A percentile compares a stretch with the other conserved stretches of the same genome.
Conservation (phyloP, 2,329 filamentous ascomycete species). For the Aspergillus fumigatus region DNA sequence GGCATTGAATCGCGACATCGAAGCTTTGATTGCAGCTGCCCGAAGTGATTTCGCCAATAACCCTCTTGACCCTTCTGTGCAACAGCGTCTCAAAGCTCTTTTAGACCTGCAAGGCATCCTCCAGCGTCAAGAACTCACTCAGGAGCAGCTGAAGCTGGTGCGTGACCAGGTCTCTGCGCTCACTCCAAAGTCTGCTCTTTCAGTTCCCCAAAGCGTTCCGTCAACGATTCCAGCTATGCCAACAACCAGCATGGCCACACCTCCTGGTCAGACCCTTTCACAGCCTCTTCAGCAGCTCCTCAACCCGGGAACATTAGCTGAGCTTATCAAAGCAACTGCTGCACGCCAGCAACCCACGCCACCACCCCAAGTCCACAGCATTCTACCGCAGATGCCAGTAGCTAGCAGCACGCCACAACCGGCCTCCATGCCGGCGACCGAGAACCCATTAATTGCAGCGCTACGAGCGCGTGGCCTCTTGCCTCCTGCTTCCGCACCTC, state of each 20-base stretch:
- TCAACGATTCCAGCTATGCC: conserved; percentile 17
- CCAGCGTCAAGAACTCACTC: conserved; percentile 70
- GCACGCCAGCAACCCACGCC: conserved; percentile 37
- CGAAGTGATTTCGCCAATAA: conserved; percentile 71
- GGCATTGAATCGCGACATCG: conserved; percentile 76
- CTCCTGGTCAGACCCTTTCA: conserved; percentile 31
- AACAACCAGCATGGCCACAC: conserved; percentile 43
- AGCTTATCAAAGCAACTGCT: conserved; percentile 42
- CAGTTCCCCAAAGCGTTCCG: conserved; percentile 13
- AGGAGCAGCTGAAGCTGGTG: conserved; percentile 77
- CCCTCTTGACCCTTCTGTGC: conserved; percentile 69
- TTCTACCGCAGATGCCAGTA: conserved; percentile 53
- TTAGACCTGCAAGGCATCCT: conserved; percentile 79
- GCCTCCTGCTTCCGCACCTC: conserved; percentile 42
- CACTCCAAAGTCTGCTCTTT: conserved; percentile 40
- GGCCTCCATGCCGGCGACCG: conserved; percentile 40
- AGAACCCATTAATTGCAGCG: conserved; percentile 61
- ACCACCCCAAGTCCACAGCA: conserved; percentile 44
- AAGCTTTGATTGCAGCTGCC: conserved; percentile 68
- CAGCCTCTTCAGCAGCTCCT: conserved; percentile 35
- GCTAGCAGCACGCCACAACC: conserved; percentile 52
- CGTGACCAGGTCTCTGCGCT: conserved; percentile 80
- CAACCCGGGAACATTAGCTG: conserved; percentile 41
- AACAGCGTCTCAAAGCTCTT: conserved; percentile 77
- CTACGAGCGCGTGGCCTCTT: conserved; percentile 66